phyloP scores from a whole-genome alignment of 768 basidiomycete species.

The Panellus pusillus region DNA sequence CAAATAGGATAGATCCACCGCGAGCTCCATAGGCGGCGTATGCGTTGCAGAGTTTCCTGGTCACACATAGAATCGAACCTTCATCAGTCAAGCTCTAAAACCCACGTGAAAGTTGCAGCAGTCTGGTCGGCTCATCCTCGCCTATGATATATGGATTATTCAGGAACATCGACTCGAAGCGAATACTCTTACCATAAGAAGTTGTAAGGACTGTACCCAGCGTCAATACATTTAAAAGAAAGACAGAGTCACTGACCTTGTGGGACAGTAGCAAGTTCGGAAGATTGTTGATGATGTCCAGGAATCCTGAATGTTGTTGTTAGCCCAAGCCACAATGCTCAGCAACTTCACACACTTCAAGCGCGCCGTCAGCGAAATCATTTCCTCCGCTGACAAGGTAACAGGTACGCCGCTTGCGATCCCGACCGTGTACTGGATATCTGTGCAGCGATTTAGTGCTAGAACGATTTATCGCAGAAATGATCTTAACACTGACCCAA shows the following conservation, averaged over 20 bases:
- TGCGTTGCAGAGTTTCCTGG: not conserved
- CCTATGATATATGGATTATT: not conserved
- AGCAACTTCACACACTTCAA: not conserved
- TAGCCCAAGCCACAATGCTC: too few species aligned
- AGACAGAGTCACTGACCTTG: not conserved
- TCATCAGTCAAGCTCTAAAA: too few species aligned
- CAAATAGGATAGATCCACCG: not conserved
- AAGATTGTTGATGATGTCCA: conserved; percentile 1
- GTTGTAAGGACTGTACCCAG: not conserved
- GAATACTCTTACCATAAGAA: not conserved
- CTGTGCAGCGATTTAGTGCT: not conserved
- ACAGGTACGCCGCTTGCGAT: conserved; percentile 24
- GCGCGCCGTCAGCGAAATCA: not conserved
- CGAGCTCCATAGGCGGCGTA: not conserved
- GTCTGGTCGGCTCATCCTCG: conserved; percentile 1
- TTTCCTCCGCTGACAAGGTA: conserved; percentile 22
- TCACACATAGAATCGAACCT: too few species aligned
- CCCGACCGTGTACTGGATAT: conserved; percentile 26
- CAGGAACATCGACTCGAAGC: too few species aligned
- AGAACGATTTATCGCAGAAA: too few species aligned
- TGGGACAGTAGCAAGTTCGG: not conserved
- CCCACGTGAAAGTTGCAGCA: not conserved
- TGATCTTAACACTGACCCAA: not conserved
- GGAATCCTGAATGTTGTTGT: not conserved
- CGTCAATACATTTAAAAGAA: not conserved